Percentiles rank a stretch among this genome's conserved stretches.
These are phyloP conservation scores for Zymoseptoria tritici DNA, from an alignment of 2,329 filamentous ascomycete species.

Conservation along the genomic window DNA sequence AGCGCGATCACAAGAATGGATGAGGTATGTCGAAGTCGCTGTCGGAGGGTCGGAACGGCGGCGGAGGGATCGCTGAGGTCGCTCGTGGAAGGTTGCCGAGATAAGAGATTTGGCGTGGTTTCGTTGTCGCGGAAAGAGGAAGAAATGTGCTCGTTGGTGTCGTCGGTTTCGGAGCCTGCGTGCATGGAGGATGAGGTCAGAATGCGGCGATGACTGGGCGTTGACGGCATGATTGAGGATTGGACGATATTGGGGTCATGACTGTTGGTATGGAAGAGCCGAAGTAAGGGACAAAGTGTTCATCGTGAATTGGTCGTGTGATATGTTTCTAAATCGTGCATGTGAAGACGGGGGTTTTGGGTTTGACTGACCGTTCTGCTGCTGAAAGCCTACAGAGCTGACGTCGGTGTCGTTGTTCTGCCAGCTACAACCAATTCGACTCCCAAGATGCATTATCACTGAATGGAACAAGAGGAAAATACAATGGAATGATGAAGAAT, in stretches of 20 bases:
- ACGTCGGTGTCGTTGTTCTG: not conserved
- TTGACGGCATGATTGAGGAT: not conserved
- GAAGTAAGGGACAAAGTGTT: not conserved
- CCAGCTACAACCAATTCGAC: not conserved
- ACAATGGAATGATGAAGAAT: not conserved
- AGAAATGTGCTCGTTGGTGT: not conserved
- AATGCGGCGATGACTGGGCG: not conserved
- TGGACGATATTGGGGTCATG: not conserved
- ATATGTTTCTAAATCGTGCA: not conserved
- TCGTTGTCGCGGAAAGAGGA: not conserved
- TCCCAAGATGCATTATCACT: not conserved
- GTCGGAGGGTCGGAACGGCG: constrained; percentile 55
- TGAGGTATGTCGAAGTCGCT: constrained; percentile 68
- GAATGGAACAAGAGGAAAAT: not conserved
- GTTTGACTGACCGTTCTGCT: not conserved
- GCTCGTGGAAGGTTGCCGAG: not conserved
- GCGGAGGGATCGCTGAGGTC: constrained; percentile 15
- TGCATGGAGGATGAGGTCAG: not conserved
- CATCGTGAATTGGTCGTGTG: not conserved
- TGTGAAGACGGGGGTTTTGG: not conserved
- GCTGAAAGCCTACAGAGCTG: not conserved
- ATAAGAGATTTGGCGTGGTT: not conserved
- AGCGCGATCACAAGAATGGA: constrained; percentile 78
- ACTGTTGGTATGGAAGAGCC: not conserved
- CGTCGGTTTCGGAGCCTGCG: constrained; percentile 1